Evolutionary conservation across 768 basidiomycete species (phyloP).

Genomic region (Tulasnella calospora): DNA sequence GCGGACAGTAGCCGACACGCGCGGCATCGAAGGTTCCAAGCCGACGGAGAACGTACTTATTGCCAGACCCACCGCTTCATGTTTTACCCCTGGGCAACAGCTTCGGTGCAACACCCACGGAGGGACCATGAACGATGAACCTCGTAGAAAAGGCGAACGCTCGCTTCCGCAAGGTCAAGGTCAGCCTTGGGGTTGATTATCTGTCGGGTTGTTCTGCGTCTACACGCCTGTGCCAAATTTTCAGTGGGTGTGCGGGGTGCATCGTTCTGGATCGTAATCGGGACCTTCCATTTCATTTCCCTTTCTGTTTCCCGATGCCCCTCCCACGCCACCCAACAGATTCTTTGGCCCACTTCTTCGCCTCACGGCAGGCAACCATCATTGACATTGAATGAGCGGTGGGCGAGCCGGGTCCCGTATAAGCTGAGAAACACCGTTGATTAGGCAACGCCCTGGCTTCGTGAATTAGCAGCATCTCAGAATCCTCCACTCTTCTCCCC

Average conservation of each 20-base stretch:
- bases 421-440: neutral
- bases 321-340: neutral
- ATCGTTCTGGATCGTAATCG: neutral
- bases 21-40: neutral
- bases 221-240: neutral
- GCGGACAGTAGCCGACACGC: neutral
- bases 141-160: neutral
- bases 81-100: neutral
- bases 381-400: neutral
- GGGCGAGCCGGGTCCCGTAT: neutral
- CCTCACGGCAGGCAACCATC: neutral
- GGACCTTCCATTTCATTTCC: neutral
- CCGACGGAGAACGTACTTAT: neutral
- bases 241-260: neutral
- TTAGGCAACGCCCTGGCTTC: neutral
- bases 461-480: too few relatives aligned
- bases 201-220: neutral
- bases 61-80: slow-evolving; percentile 3
- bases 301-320: neutral
- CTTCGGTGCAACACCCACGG: neutral
- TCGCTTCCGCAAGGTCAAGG: neutral
- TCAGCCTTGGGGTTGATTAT: neutral
- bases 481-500: neutral
- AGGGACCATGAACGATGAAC: neutral
- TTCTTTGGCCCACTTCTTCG: too few relatives aligned